Percentiles rank a stretch among this genome's conserved stretches.
phyloP scores from a whole-genome alignment of 345 rosid genomes.

The Salix arbutifolia region DNA sequence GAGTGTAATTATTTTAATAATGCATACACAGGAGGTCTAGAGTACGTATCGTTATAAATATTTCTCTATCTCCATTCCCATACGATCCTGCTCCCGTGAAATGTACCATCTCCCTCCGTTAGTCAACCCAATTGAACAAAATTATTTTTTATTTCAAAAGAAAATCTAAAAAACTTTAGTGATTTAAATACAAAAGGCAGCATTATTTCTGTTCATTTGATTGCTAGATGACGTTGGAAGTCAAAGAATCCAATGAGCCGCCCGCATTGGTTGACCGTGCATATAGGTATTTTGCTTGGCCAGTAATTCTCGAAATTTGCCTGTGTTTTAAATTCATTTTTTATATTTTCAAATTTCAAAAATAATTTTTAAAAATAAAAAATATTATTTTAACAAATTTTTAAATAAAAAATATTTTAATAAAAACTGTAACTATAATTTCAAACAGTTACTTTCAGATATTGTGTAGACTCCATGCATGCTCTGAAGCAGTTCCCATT shows the following conservation, averaged over 20 bases:
- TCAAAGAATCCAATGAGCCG: slow-evolving; percentile 51
- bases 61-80: neutral
- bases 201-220: slow-evolving; percentile 26
- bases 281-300: neutral
- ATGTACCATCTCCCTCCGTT: neutral
- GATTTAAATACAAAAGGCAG: slow-evolving; percentile 1
- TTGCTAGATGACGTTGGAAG: slow-evolving; percentile 13
- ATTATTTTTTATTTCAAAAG: neutral
- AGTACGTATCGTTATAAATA: slow-evolving; percentile 7
- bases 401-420: no score
- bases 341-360: no score
- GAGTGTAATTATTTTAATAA: no score
- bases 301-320: no score
- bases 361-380: no score
- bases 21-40: neutral
- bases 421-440: no score
- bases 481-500: no score
- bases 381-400: no score
- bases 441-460: no score
- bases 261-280: slow-evolving; percentile 63
- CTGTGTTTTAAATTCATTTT: no score
- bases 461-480: no score
- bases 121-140: slow-evolving; percentile 1
- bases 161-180: neutral
- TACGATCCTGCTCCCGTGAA: neutral